phyloP scores from a whole-genome alignment of 202 grass and related monocot species.

The Setaria italica region DNA sequence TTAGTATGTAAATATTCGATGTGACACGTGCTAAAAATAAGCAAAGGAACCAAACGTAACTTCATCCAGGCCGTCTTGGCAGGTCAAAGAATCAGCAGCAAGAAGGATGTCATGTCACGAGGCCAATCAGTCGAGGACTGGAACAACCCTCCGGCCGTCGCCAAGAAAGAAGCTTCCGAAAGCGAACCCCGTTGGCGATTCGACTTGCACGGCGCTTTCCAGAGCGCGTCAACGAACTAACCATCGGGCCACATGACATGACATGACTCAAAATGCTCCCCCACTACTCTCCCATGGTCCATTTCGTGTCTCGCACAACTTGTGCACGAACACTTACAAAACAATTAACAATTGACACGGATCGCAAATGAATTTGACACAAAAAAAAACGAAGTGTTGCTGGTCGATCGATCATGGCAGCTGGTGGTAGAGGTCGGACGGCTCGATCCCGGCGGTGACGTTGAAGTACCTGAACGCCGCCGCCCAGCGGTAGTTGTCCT shows the following conservation, averaged over 20 bases:
- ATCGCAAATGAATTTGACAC: neutral
- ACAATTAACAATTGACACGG: neutral
- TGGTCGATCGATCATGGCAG: conserved; percentile 16
- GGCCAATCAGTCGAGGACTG: neutral
- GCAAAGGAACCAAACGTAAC: too few relatives aligned
- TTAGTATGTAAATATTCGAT: too few relatives aligned
- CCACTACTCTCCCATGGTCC: conserved; percentile 9
- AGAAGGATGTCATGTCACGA: neutral
- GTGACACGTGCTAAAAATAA: too few relatives aligned
- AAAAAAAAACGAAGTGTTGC: too few relatives aligned
- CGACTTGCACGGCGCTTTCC: neutral
- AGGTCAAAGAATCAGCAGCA: neutral
- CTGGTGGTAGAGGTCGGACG: conserved; percentile 51
- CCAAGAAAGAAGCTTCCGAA: neutral
- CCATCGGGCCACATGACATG: conserved; percentile 6
- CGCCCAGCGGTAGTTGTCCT: conserved; percentile 68
- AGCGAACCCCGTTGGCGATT: neutral
- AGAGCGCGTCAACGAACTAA: conserved; percentile 21
- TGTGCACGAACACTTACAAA: neutral
- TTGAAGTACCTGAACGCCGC: conserved; percentile 71
- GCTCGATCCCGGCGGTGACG: conserved; percentile 54
- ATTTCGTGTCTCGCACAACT: conserved; percentile 27
- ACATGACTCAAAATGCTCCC: neutral
- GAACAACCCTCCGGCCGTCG: neutral
- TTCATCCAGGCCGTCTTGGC: too few relatives aligned